Evolutionary conservation across 768 basidiomycete species (phyloP).

Genomic region (Calocybe indica): DNA sequence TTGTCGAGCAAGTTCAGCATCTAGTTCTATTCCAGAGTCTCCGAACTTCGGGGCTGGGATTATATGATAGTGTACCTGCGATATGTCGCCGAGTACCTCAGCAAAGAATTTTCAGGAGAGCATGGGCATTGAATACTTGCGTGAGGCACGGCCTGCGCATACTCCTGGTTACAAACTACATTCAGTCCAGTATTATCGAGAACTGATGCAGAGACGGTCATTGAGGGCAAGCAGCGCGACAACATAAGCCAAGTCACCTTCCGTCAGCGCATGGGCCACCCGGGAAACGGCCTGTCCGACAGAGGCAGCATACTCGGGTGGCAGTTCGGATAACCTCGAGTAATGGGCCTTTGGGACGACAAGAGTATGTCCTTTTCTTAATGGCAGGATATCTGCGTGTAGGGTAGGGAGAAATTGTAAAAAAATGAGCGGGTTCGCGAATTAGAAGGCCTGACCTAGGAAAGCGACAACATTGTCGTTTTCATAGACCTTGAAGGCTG

Average conservation of each 20-base stretch:
- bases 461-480: constrained; percentile 59
- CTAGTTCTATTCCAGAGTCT: constrained; percentile 5
- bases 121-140: constrained; percentile 27
- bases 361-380: constrained; percentile 62
- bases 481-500: constrained; percentile 51
- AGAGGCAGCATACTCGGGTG: constrained; percentile 51
- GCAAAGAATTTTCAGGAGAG: neutral
- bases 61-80: constrained; percentile 71
- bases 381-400: constrained; percentile 57
- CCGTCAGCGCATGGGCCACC: constrained; percentile 56
- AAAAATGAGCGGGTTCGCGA: neutral
- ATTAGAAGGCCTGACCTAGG: constrained; percentile 36
- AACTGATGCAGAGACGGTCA: constrained; percentile 26
- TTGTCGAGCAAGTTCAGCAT: constrained; percentile 5
- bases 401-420: neutral
- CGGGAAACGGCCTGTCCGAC: constrained; percentile 53
- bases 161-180: constrained; percentile 78
- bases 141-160: constrained; percentile 77
- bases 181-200: constrained; percentile 64
- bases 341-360: constrained; percentile 66
- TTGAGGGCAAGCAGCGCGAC: neutral
- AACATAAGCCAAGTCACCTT: constrained; percentile 34
- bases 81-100: neutral
- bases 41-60: constrained; percentile 60
- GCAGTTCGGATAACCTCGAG: constrained; percentile 59